phyloP scores from a whole-genome alignment of 2,329 filamentous ascomycete genomes.

The Cladosporium cucumerinum region DNA sequence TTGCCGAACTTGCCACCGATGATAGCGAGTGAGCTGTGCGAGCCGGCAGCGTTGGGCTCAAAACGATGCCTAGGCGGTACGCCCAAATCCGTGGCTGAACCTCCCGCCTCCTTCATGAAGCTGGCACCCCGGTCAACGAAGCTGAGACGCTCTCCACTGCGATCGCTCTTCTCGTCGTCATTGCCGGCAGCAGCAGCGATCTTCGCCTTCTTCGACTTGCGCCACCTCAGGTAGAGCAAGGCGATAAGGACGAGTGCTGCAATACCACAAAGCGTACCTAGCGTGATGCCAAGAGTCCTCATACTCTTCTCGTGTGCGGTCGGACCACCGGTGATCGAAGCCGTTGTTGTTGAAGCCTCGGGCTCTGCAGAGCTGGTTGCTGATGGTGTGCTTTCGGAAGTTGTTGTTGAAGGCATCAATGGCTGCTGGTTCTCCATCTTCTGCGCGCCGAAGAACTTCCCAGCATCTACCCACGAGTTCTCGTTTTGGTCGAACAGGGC shows the following conservation, averaged over 20 bases:
- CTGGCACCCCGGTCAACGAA: constrained; percentile 51
- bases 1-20: constrained; percentile 55
- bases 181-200: constrained; percentile 19
- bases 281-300: constrained; percentile 72
- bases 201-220: constrained; percentile 56
- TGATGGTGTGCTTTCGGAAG: constrained; percentile 36
- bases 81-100: constrained; percentile 34
- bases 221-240: constrained; percentile 65
- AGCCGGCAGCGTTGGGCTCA: constrained; percentile 19
- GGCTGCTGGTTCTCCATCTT: constrained; percentile 34
- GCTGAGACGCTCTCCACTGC: constrained; percentile 41
- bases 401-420: constrained; percentile 27
- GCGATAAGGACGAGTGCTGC: constrained; percentile 66
- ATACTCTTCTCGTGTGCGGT: constrained; percentile 45
- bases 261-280: constrained; percentile 76
- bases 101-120: constrained; percentile 52
- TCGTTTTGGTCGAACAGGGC: constrained; percentile 71
- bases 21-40: constrained; percentile 45
- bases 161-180: constrained; percentile 39
- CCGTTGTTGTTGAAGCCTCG: constrained; percentile 35
- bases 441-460: constrained; percentile 56
- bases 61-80: constrained; percentile 21
- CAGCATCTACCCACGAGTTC: constrained; percentile 77
- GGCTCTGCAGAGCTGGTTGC: constrained; percentile 35
- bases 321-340: constrained; percentile 30